Evolutionary conservation across 495 filamentous ascomycete species (phyloP).

Genomic region (Viridothelium virens): DNA sequence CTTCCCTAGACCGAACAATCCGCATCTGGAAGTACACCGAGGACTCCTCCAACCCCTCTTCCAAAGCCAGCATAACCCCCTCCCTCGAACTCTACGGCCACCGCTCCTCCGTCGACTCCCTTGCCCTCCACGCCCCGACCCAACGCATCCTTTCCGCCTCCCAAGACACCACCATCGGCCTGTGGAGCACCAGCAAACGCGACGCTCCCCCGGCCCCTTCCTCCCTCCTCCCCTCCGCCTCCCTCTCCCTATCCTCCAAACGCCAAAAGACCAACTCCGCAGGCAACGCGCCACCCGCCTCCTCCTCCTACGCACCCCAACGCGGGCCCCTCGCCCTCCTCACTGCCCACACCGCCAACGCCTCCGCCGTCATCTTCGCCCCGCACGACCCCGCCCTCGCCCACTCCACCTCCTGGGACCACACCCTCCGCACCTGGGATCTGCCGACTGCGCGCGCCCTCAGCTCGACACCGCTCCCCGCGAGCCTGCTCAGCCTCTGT

Average conservation of each 20-base stretch:
- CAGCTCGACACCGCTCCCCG: constrained; percentile 71
- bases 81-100: constrained; percentile 84
- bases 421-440: constrained; percentile 85
- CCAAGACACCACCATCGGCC: constrained; percentile 65
- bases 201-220: constrained; percentile 63
- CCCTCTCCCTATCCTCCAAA: constrained; percentile 54
- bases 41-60: constrained; percentile 36
- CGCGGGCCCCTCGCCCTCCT: constrained; percentile 73
- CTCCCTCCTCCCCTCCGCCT: constrained; percentile 50
- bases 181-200: constrained; percentile 74
- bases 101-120: constrained; percentile 59
- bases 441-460: constrained; percentile 66
- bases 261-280: constrained; percentile 54
- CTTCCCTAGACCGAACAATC: constrained; percentile 72
- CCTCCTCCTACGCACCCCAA: constrained; percentile 53
- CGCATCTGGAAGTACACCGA: constrained; percentile 76
- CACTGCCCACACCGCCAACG: constrained; percentile 59
- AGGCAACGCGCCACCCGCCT: background rate
- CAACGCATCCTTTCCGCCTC: constrained; percentile 76
- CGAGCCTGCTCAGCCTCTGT: constrained; percentile 67
- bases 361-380: constrained; percentile 73
- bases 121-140: constrained; percentile 68
- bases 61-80: constrained; percentile 58
- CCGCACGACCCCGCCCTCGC: constrained; percentile 75
- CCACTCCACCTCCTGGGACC: constrained; percentile 83